phyloP scores from a whole-genome alignment of 306 rosid genomes.

The Fragaria iinumae region DNA sequence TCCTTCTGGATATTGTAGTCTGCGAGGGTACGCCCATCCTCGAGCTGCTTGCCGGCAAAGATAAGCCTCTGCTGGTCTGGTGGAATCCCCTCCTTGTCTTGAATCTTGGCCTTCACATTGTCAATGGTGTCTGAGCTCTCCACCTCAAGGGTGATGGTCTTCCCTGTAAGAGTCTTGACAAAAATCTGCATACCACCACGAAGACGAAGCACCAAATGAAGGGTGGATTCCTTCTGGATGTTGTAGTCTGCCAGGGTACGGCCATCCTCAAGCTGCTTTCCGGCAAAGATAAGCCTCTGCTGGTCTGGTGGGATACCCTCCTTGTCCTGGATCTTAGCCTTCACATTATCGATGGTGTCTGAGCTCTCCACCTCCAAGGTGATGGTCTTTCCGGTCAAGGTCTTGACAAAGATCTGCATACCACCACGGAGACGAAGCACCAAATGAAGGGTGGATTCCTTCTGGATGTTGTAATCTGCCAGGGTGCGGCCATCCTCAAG shows the following conservation, averaged over 20 bases:
- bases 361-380: conserved; percentile 65
- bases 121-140: conserved; percentile 71
- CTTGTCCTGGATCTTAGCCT: conserved; percentile 72
- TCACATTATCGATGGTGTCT: conserved; percentile 61
- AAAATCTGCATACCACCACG: conserved; percentile 71
- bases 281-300: conserved; percentile 71
- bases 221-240: conserved; percentile 73
- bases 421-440: conserved; percentile 75
- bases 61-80: conserved; percentile 74
- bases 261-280: conserved; percentile 60
- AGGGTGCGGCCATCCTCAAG: conserved; percentile 66
- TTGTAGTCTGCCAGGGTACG: conserved; percentile 59
- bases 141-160: conserved; percentile 67
- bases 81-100: conserved; percentile 65
- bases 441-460: conserved; percentile 67
- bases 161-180: conserved; percentile 58
- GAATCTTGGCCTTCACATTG: conserved; percentile 59
- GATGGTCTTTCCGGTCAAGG: conserved; percentile 55
- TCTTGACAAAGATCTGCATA: conserved; percentile 67
- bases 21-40: conserved; percentile 61
- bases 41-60: conserved; percentile 59
- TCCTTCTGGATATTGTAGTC: conserved; percentile 76
- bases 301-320: conserved; percentile 73
- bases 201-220: conserved; percentile 56
- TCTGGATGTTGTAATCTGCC: conserved; percentile 67